These are phyloP conservation scores for Marasmius fiardii DNA, from an alignment of 1,284 basidiomycete species.

Conservation along the genomic window DNA sequence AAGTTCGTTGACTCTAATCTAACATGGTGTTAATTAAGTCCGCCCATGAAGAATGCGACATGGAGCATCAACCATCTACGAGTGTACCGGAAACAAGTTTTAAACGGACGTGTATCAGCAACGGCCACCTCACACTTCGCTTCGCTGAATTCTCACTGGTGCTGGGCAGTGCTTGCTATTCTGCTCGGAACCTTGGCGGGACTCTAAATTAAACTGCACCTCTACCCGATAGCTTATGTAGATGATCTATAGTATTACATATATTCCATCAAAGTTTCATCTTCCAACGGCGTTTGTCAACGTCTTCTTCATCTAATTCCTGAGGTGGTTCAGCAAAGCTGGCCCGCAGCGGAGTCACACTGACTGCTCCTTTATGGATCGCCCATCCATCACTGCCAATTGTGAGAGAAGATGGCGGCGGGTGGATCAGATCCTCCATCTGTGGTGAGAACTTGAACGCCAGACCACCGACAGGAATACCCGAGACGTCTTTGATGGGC, in stretches of 20 bases:
- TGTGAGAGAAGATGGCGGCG: conserved; percentile 55
- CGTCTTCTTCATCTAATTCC: conserved; percentile 19
- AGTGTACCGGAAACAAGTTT: conserved; percentile 44
- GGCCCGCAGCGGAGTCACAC: conserved; percentile 73
- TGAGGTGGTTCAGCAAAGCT: conserved; percentile 62
- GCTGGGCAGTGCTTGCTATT: background rate
- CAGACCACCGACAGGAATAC: conserved; percentile 38
- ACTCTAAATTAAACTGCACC: background rate
- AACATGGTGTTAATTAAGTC: background rate
- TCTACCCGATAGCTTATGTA: background rate
- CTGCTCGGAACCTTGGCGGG: background rate
- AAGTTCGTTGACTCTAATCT: conserved; percentile 19
- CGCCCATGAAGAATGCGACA: conserved; percentile 44
- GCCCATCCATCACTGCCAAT: conserved; percentile 83
- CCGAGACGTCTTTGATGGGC: conserved; percentile 13
- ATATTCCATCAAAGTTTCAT: conserved; percentile 45
- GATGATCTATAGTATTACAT: no score
- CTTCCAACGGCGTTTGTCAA: conserved; percentile 47
- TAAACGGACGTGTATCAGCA: conserved; percentile 27
- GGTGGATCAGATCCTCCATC: conserved; percentile 66
- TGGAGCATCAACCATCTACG: conserved; percentile 57
- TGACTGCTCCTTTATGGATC: conserved; percentile 60
- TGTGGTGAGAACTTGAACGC: conserved; percentile 83
- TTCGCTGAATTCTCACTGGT: background rate
- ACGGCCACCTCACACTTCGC: background rate